Base-by-base conservation (phyloP, 2,329 filamentous ascomycete species). In the Zarea fungicola region DNA sequence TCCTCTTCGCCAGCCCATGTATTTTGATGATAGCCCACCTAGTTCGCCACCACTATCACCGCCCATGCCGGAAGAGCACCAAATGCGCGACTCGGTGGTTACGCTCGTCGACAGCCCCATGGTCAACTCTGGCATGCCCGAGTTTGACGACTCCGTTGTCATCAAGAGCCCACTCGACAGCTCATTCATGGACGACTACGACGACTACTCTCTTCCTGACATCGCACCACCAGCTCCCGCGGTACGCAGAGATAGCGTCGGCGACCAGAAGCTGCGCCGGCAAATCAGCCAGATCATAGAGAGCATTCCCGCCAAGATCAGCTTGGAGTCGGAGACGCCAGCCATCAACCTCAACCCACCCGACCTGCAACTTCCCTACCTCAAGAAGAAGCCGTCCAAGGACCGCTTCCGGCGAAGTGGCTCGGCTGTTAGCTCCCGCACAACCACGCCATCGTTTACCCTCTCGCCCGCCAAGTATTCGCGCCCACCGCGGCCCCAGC, bases 221-320 rank as follows among this genome's bases (percentile, higher is more conserved):
- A 48, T 60, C 21, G 49, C 56, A 4, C 50, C 56, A 21, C 51
- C 56, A 3, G 50, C 55, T 21, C 48, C 58, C 3, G 55, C 58
- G 25, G 51, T 59, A 16, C 60, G 60, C 14, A 57, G 63, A 28
- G 61, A 65, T 5, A 68, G 67, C 48, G 68, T 66, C 45, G 69
- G 76, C 1, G 81, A 85, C 54, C 83, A 89, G 55, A 80, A 88
- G 49, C 74, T 95, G 13, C 87, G 89, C 55, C 81, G 84, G 54
- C 89, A 91, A 62, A 91, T 95, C 42, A 86, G 81, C 60, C 81
- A 86, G 44, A 87, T 95, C 49, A 76, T 95, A 32, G 81, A 82
- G 50, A 85, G 78, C 18, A 87, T 95, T 53, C 89, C 89, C 2
- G 84, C 85, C 26, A 83, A 84, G 53, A 95, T 97, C 58, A 84